Evolutionary conservation across 768 basidiomycete genomes (phyloP).

Genomic region (Psilocybe subaeruginosa): DNA sequence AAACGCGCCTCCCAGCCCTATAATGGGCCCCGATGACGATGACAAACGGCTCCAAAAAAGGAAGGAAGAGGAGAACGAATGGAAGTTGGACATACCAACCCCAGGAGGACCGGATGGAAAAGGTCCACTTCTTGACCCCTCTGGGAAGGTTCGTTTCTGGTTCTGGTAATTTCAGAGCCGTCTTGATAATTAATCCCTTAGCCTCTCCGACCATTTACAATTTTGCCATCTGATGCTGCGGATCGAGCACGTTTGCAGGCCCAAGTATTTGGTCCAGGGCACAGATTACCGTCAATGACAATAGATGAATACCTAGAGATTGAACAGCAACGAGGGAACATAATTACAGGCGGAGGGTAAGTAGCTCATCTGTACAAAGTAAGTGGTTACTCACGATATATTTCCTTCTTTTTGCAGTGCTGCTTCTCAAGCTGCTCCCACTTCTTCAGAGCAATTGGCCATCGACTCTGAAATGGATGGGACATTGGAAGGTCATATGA

Average conservation of each 20-base stretch:
- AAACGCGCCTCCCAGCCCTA: conserved; percentile 50
- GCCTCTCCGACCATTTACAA: conserved; percentile 92
- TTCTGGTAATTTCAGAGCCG: too few relatives aligned
- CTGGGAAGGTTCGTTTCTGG: conserved; percentile 64
- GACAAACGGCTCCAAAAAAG: conserved; percentile 41
- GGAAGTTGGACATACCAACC: conserved; percentile 70
- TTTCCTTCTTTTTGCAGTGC: conserved; percentile 43
- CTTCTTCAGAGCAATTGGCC: conserved; percentile 77
- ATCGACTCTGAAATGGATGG: conserved; percentile 88
- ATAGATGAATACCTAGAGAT: conserved; percentile 93
- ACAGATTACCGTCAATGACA: conserved; percentile 92
- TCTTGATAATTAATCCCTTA: conserved; percentile 29
- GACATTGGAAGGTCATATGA: conserved; percentile 63
- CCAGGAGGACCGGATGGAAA: conserved; percentile 47
- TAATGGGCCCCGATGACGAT: conserved; percentile 29
- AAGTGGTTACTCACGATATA: conserved; percentile 4
- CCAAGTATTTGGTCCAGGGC: conserved; percentile 83
- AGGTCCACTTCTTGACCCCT: conserved; percentile 71
- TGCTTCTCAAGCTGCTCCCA: conserved; percentile 66
- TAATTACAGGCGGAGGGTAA: conserved; percentile 88
- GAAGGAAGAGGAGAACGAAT: conserved; percentile 55
- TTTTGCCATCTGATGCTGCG: conserved; percentile 71
- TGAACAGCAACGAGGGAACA: conserved; percentile 82
- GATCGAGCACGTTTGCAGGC: conserved; percentile 75
- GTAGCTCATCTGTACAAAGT: conserved; percentile 25